phyloP scores from a whole-genome alignment of 129 eudicot species.

The Oenanthe sinensis region DNA sequence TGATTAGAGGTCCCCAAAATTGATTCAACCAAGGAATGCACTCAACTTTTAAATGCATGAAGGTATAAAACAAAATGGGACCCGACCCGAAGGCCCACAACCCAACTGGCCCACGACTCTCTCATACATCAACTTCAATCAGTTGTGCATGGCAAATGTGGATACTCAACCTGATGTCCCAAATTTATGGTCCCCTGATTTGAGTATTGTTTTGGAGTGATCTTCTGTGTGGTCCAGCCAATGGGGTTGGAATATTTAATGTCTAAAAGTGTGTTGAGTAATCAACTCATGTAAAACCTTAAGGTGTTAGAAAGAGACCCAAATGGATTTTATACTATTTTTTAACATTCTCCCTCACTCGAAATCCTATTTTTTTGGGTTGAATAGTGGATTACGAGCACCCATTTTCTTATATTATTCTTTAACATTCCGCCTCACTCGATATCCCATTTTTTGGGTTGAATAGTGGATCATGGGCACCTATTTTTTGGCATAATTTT shows the following conservation, averaged over 20 bases:
- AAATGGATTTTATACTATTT: too few species aligned
- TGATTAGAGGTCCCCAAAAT: slow-evolving; percentile 8
- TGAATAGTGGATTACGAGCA: too few species aligned
- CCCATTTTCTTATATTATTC: too few species aligned
- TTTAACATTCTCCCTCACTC: too few species aligned
- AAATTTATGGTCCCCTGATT: slow-evolving; percentile 9
- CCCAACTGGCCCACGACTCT: background rate
- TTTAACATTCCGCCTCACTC: too few species aligned
- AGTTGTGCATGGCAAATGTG: slow-evolving; percentile 4
- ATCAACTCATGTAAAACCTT: too few species aligned
- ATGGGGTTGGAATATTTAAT: slow-evolving; percentile 6
- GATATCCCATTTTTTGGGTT: too few species aligned
- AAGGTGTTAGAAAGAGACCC: too few species aligned
- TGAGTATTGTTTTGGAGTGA: background rate
- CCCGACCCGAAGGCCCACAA: slow-evolving; percentile 7
- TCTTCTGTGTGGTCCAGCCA: slow-evolving; percentile 7
- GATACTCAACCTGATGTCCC: slow-evolving; percentile 7
- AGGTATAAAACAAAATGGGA: background rate
- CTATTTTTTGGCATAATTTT: too few species aligned
- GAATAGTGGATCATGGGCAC: too few species aligned
- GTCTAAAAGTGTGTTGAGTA: background rate
- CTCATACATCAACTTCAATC: slow-evolving; percentile 11
- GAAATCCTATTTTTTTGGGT: too few species aligned
- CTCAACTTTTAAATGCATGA: background rate
- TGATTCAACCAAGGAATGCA: background rate